Conservation (phyloP, 306 rosid species). For the Prunus fruticosa region DNA sequence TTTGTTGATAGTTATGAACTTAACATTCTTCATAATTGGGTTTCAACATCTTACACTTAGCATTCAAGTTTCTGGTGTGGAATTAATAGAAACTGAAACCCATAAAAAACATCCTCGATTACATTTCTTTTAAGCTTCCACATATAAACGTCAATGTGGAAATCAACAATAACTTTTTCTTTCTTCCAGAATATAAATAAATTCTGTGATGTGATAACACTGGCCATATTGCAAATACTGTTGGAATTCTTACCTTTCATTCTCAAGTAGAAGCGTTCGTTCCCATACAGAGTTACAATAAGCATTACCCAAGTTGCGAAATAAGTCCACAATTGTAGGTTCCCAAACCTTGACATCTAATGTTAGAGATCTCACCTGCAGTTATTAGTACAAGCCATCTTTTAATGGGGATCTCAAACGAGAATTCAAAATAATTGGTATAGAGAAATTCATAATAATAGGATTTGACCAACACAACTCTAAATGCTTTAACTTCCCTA, state of each 20-base stretch:
- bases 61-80: neutral
- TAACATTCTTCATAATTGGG: neutral
- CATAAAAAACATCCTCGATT: neutral
- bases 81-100: neutral
- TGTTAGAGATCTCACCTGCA: slow-evolving; percentile 93
- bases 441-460: neutral
- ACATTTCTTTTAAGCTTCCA: neutral
- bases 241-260: slow-evolving; percentile 49
- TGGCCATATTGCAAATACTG: neutral
- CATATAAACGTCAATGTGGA: neutral
- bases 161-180: slow-evolving; percentile 7
- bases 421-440: neutral
- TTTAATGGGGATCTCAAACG: neutral
- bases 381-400: slow-evolving; percentile 25
- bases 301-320: slow-evolving; percentile 82
- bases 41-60: neutral
- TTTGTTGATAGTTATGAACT: neutral
- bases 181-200: neutral
- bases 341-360: slow-evolving; percentile 97
- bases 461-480: neutral
- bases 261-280: slow-evolving; percentile 56
- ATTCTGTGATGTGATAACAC: neutral
- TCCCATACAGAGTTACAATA: slow-evolving; percentile 92
- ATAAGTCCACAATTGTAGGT: slow-evolving; percentile 73
- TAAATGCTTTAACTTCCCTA: neutral